phyloP scores from a whole-genome alignment of 495 filamentous ascomycete genomes.

The Podospora appendiculata region DNA sequence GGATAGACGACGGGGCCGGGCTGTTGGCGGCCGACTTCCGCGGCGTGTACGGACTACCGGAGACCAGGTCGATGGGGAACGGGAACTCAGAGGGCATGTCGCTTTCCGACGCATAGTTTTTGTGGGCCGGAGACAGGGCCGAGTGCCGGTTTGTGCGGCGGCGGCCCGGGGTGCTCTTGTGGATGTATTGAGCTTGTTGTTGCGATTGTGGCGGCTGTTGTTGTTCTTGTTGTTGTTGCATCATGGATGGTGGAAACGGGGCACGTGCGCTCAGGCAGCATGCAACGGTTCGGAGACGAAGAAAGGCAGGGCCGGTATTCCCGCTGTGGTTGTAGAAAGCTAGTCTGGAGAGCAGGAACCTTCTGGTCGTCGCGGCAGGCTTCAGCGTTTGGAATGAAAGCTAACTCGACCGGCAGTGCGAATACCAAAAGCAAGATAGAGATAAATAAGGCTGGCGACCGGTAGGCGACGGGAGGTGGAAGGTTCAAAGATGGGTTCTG shows the following conservation, averaged over 20 bases:
- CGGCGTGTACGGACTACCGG: constrained; percentile 28
- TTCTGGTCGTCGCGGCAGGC: no score
- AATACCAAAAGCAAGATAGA: no score
- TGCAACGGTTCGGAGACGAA: no score
- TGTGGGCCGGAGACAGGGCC: constrained; percentile 26
- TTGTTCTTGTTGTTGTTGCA: not conserved
- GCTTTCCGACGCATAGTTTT: constrained; percentile 42
- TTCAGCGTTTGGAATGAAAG: no score
- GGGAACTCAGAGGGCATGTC: constrained; percentile 26
- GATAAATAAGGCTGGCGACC: no score
- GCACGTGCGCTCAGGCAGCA: not conserved
- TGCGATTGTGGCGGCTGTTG: not conserved
- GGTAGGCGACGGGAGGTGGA: no score
- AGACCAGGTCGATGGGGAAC: constrained; percentile 14
- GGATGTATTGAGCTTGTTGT: not conserved
- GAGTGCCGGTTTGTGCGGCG: constrained; percentile 29
- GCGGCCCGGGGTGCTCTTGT: constrained; percentile 30
- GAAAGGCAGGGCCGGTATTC: no score
- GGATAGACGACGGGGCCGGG: constrained; percentile 16
- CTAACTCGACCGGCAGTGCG: no score
- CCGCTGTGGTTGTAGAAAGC: no score
- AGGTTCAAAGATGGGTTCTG: no score
- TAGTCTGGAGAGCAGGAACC: no score
- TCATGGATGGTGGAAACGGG: not conserved
- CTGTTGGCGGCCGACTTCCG: constrained; percentile 19